Evolutionary conservation across 2,329 filamentous ascomycete genomes (phyloP), one percentile per base, ranked within the genome.

Genomic region (Phyllosticta capitalensis): DNA sequence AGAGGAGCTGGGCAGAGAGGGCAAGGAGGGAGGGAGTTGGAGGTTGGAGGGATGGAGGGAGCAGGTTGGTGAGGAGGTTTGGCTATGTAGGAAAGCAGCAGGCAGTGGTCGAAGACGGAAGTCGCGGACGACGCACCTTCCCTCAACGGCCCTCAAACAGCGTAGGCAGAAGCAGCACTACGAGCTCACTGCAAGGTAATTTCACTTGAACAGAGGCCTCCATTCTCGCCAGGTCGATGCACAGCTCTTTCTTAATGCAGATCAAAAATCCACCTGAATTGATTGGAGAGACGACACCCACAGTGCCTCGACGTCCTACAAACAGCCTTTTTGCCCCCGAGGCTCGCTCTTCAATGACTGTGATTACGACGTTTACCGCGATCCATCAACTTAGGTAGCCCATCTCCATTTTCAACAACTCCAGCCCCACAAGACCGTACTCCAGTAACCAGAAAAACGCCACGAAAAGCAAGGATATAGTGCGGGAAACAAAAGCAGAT

Each of bases 401-500:
- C 50, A 22, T 6, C 2, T 21, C 9, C 20, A 22, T 52, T 52
- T 52, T 21, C 9, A 6, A 9, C 20, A 52, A 21, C 20, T 5
- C 50, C 50, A 12, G 50, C 9, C 10, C 19, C 20, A 26, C 9
- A 5, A 17, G 19, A 52, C 20, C 20, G 17, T 6, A 22, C 9
- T 20, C 50, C 50, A 3, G 10, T 5, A 22, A 52, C 4, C 9
- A 49, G 3, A 17, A 3, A 45, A 4, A 45, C 38, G 38, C 38
- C 38, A 6, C n/a, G n/a, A 45, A 20, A 17, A 22, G 3, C 20
- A 14, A 22, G 50, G 50, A 52, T 52, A 52, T 52, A 21, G 50
- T 52, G 50, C 50, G 20, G 53, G 38, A 54, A 55, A 60, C 48
- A 52, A 60, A 53, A 30, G 52, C 30, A 51, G 51, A 21, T 26